Percentiles rank a stretch among this genome's conserved stretches.
phyloP scores from a whole-genome alignment of 148 eudicot genomes.

The Rhododendron ferrugineum region DNA sequence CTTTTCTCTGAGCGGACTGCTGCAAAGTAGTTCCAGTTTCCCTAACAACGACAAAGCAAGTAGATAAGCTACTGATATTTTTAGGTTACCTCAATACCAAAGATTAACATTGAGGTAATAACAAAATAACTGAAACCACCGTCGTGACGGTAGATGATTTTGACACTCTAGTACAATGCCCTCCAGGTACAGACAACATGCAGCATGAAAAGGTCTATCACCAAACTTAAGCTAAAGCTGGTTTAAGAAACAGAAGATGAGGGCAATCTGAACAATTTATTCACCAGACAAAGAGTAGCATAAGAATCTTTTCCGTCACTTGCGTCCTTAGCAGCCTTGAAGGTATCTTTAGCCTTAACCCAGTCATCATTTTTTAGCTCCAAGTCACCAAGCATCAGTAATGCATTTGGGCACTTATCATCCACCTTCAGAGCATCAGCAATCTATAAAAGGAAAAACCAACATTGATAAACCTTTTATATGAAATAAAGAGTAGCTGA shows the following conservation, averaged over 20 bases:
- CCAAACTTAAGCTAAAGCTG: background rate
- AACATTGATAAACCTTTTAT: background rate
- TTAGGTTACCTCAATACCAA: background rate
- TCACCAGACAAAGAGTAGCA: slow-evolving; percentile 87
- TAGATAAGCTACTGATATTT: slow-evolving; percentile 10
- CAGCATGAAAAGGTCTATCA: slow-evolving; percentile 6
- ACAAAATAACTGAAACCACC: slow-evolving; percentile 2
- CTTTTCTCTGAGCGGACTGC: slow-evolving; percentile 89
- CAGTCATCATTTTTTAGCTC: slow-evolving; percentile 98
- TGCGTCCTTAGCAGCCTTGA: slow-evolving; percentile 88
- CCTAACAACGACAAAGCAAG: slow-evolving; percentile 39
- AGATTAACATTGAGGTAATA: background rate
- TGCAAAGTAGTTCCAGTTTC: slow-evolving; percentile 98
- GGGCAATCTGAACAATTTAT: slow-evolving; percentile 4
- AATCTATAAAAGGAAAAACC: slow-evolving; percentile 40
- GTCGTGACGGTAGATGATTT: background rate
- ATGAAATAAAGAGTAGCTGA: background rate
- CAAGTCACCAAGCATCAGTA: slow-evolving; percentile 85
- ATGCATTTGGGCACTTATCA: slow-evolving; percentile 78
- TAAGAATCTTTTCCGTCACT: slow-evolving; percentile 72
- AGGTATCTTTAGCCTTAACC: slow-evolving; percentile 98
- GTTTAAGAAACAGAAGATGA: background rate
- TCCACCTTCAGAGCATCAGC: slow-evolving; percentile 79
- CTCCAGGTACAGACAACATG: background rate
- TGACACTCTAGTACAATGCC: background rate